These are phyloP conservation scores for Backusella tarrabulga DNA, from an alignment of 192 early-diverging fungal genomes.

Conservation along the genomic window DNA sequence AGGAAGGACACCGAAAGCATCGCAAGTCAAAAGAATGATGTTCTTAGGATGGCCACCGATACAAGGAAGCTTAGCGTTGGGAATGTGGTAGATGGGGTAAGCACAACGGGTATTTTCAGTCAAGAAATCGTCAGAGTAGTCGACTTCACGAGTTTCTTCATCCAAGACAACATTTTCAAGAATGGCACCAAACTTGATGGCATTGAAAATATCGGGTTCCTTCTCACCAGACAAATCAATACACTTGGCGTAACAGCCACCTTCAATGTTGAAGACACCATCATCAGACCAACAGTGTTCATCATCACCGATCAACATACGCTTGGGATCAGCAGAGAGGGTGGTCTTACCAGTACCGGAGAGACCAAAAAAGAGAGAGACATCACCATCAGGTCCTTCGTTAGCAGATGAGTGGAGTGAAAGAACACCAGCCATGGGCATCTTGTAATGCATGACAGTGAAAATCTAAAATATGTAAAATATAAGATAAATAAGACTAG, in stretches of 20 bases:
- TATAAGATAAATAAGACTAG: not conserved
- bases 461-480: constrained; percentile 54
- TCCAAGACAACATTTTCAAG: constrained; percentile 93
- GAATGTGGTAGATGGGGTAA: constrained; percentile 95
- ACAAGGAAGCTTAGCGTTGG: constrained; percentile 93
- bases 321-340: constrained; percentile 90
- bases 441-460: constrained; percentile 98
- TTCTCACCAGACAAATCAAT: constrained; percentile 94
- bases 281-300: constrained; percentile 99
- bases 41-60: constrained; percentile 89
- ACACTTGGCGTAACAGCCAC: constrained; percentile 98
- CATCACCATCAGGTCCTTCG: constrained; percentile 85
- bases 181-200: constrained; percentile 91
- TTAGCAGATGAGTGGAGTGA: constrained; percentile 95
- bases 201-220: constrained; percentile 98
- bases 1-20: constrained; percentile 95
- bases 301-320: constrained; percentile 96
- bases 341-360: constrained; percentile 99
- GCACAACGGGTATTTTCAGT: constrained; percentile 98
- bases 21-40: constrained; percentile 95
- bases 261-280: constrained; percentile 99
- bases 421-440: constrained; percentile 91
- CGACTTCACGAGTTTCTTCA: constrained; percentile 68
- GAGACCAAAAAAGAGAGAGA: constrained; percentile 97
- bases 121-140: constrained; percentile 74